Conservation (phyloP, 352 stramenopile genomes). For the Globisporangium cederbergense region DNA sequence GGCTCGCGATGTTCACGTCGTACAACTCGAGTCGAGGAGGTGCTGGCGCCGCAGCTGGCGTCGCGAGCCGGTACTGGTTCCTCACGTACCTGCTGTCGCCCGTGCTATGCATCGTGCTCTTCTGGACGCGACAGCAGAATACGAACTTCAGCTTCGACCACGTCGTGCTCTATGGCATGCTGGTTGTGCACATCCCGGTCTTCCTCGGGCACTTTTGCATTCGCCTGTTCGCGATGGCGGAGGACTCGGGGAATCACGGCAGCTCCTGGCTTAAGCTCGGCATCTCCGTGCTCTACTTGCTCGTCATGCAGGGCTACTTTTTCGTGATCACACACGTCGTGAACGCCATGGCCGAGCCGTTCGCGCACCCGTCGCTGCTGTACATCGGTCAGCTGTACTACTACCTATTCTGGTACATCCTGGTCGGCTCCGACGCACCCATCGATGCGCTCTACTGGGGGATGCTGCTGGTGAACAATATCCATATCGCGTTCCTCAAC, state of each 20-base stretch:
- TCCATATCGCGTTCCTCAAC: constrained; percentile 86
- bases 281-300: constrained; percentile 71
- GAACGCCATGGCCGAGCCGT: constrained; percentile 80
- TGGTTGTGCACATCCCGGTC: constrained; percentile 76
- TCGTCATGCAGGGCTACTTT: constrained; percentile 85
- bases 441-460: constrained; percentile 82
- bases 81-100: constrained; percentile 60
- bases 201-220: constrained; percentile 83
- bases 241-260: constrained; percentile 29
- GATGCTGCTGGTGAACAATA: constrained; percentile 81
- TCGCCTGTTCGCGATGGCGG: constrained; percentile 62
- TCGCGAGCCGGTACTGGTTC: constrained; percentile 48
- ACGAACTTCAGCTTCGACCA: constrained; percentile 59
- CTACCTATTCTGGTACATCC: constrained; percentile 87
- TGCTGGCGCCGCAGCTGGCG: constrained; percentile 15
- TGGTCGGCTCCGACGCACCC: constrained; percentile 74
- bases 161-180: constrained; percentile 62
- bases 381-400: constrained; percentile 86
- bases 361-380: constrained; percentile 75
- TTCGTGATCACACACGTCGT: constrained; percentile 80
- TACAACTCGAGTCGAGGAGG: constrained; percentile 42
- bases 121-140: constrained; percentile 39
- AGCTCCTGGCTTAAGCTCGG: constrained; percentile 68
- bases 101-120: constrained; percentile 52
- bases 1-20: constrained; percentile 68